Base-by-base conservation (phyloP, 129 eudicot genomes). In the Dittrichia graveolens region DNA sequence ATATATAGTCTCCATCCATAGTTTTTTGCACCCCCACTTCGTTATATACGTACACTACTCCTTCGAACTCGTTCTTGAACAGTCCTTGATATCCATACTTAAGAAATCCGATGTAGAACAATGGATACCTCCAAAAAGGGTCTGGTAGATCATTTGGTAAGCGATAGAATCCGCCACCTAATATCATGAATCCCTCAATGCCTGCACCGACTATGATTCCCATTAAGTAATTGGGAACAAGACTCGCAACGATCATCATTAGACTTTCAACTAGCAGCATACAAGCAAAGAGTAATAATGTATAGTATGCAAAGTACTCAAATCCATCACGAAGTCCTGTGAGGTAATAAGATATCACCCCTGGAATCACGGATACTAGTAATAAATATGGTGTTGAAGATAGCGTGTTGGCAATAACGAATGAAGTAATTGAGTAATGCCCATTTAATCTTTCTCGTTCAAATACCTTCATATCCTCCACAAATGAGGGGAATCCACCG, bases 401-500 rank as follows among this genome's bases (percentile, higher is more conserved):
- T 14, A 84, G 8, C 5, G 85, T 84, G 77, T 80, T 84, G 60
- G 82, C 85, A 10, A 84, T 57, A 40, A 73, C 88, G 12, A 75
- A 84, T 14, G 85, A 54, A 5, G 40, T 75, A 0, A 59, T 46
- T 24, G 79, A 80, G 52, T 84, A 83, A 52, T 83, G 87, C 35
- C 87, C 87, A 3, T 83, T 83, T 39, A 79, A 73, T 61, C 87
- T 61, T 58, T 83, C 84, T n/a, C 62, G 81, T 61, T 76, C 81
- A 54, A 37, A 53, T 14, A 83, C 91, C 77, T 90, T 90, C 95
- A 91, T 85, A 76, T 91, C 95, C 69, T 91, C 92, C 49, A 85
- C 97, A 54, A 88, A 91, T 19, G 97, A 91, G 58, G 95, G 97
- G 80, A 91, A 91, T 60, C 95, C 95, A 0, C 97, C 95, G 31